phyloP scores from a whole-genome alignment of 2,329 filamentous ascomycete species.

The Penicillium sumatraense region DNA sequence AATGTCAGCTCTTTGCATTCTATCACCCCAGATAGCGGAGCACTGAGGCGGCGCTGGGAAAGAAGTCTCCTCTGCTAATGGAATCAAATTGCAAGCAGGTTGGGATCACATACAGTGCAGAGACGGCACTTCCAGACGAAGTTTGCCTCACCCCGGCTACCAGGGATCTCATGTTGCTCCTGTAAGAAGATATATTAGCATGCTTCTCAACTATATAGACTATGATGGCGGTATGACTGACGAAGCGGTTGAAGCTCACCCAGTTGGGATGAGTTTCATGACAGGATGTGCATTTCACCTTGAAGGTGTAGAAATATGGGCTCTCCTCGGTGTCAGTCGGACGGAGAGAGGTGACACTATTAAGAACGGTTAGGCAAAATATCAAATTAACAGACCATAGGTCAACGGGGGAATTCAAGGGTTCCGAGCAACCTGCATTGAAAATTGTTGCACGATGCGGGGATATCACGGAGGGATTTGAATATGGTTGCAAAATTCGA shows the following conservation, averaged over 20 bases:
- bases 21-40: not conserved
- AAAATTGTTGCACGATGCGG: constrained; percentile 1
- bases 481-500: not conserved
- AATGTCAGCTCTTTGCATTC: constrained; percentile 7
- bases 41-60: not conserved
- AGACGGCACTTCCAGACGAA: constrained; percentile 99
- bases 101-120: constrained; percentile 73
- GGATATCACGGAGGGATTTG: not conserved
- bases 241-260: constrained; percentile 86
- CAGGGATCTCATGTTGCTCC: constrained; percentile 89
- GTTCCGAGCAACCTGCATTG: constrained; percentile 2
- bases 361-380: constrained; percentile 11
- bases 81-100: not conserved
- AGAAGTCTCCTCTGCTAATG: not conserved
- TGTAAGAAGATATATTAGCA: constrained; percentile 42
- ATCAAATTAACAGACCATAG: not conserved
- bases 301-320: constrained; percentile 97
- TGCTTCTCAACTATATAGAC: not conserved
- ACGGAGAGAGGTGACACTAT: constrained; percentile 85
- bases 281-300: constrained; percentile 97
- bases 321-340: constrained; percentile 79
- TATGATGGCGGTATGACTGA: constrained; percentile 51
- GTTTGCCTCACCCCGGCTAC: constrained; percentile 93
- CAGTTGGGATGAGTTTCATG: constrained; percentile 86
- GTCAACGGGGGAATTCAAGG: not conserved